Percentiles rank a stretch among this genome's conserved stretches.
Evolutionary conservation across 2,329 filamentous ascomycete genomes (phyloP).

Genomic region (Tympanopsis confertula): DNA sequence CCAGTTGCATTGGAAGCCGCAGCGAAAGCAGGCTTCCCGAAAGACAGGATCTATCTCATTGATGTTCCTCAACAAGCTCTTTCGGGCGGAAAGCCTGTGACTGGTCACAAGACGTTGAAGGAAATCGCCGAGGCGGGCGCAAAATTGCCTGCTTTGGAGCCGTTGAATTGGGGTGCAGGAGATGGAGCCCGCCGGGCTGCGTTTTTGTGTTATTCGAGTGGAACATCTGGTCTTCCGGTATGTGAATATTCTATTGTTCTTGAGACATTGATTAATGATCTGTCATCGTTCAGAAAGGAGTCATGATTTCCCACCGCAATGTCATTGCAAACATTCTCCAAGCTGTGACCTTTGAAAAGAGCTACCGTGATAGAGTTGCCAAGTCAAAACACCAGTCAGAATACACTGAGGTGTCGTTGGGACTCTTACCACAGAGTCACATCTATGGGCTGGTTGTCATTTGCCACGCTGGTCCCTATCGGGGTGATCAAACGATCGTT

Average conservation of each 20-base stretch:
- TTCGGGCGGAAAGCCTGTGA: neutral
- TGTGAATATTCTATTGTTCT: slow-evolving; percentile 6
- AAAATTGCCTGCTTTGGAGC: slow-evolving; percentile 29
- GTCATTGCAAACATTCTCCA: slow-evolving; percentile 65
- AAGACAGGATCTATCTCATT: slow-evolving; percentile 43
- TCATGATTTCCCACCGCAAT: slow-evolving; percentile 67
- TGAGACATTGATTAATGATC: neutral
- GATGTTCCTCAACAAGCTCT: slow-evolving; percentile 30
- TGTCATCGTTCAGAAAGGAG: slow-evolving; percentile 46
- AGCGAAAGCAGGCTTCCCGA: slow-evolving; percentile 38
- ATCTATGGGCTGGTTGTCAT: slow-evolving; percentile 68
- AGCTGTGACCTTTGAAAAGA: slow-evolving; percentile 29
- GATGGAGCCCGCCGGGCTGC: slow-evolving; percentile 48
- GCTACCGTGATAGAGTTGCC: slow-evolving; percentile 13
- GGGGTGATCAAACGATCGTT: slow-evolving; percentile 61
- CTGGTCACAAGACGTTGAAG: neutral
- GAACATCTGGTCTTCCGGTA: slow-evolving; percentile 59
- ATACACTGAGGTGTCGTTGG: slow-evolving; percentile 30
- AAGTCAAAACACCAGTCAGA: slow-evolving; percentile 11
- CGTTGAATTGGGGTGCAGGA: slow-evolving; percentile 37
- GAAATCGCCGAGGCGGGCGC: slow-evolving; percentile 7
- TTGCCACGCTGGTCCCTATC: slow-evolving; percentile 50
- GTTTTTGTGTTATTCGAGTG: slow-evolving; percentile 60
- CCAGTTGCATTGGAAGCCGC: slow-evolving; percentile 32
- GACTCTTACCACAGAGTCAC: slow-evolving; percentile 64